Conservation (phyloP, 176 grass and related monocot species). For the Tillandsia leiboldiana region DNA sequence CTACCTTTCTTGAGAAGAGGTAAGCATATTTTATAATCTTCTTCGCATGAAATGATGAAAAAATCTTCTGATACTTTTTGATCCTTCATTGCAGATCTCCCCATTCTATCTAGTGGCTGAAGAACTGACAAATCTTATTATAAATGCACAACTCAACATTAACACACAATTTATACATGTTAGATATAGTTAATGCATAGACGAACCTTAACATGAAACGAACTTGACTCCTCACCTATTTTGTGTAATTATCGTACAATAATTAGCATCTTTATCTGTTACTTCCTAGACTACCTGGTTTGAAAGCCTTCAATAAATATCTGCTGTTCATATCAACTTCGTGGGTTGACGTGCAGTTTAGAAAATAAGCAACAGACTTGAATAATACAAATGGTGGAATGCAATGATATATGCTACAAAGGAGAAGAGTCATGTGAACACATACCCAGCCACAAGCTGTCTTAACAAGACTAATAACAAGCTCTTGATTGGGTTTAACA, state of each 20-base stretch:
- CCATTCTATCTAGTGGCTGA: constrained; percentile 14
- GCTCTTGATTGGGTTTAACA: constrained; percentile 60
- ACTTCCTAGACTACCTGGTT: background rate
- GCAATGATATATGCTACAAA: background rate
- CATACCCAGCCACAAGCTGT: constrained; percentile 62
- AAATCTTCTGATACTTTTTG: constrained; percentile 12
- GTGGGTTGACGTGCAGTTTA: background rate
- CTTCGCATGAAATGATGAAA: constrained; percentile 24
- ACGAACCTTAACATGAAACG: too few relatives aligned
- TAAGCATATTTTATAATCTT: constrained; percentile 22
- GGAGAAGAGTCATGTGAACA: constrained; percentile 8
- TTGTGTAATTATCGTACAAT: too few relatives aligned
- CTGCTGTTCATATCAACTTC: background rate
- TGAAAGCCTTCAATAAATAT: background rate
- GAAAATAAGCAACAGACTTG: constrained; percentile 8
- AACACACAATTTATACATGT: background rate
- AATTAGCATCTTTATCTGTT: too few relatives aligned
- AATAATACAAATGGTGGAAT: background rate
- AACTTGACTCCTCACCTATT: too few relatives aligned
- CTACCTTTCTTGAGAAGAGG: constrained; percentile 26
- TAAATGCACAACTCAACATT: background rate
- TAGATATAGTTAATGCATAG: background rate
- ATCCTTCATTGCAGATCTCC: constrained; percentile 12
- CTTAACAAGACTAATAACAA: constrained; percentile 59
- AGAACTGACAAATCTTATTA: background rate